Evolutionary conservation across 2,329 filamentous ascomycete species (phyloP), one percentile per base, ranked within the genome.

Genomic region (Alternaria conjuncta): DNA sequence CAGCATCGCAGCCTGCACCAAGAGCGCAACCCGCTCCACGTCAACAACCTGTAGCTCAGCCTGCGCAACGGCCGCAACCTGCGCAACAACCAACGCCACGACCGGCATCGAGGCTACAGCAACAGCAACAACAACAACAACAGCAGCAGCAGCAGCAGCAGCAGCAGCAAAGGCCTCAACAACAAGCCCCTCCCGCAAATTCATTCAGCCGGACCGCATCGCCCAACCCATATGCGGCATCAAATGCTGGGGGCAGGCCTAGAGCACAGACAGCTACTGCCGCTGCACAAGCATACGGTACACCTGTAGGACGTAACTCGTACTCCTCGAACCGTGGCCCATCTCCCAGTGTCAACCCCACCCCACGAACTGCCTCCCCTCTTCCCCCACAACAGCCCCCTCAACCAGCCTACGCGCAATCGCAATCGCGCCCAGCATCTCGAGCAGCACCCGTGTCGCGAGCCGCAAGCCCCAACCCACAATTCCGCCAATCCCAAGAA

Each of bases 181-280:
- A 54, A 49, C 58, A 57, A 46, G 51, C 63, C 36, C 36, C 68
- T 45, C 63, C 68, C 25, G 55, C 62, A 41, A 41, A 60, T n/a
- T 67, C 57, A 21, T 68, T 61, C 53, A 67, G 61, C 30, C 63
- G 70, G 20, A 65, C 73, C 57, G 68, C 68, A 28, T 91, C 89
- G 4, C 90, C 90, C 0, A 92, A 90, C 63, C 88, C 89, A 1
- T 91, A 91, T 72, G 83, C 78, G 43, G 74, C 70, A 51, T 77
- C 75, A 5, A 74, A 71, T 55, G 72, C 75, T 20, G 71, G 71
- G 28, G 63, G 71, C 6, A 70, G 78, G 23, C 77, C 77, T 41
- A 73, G 78, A 32, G 74, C 77, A n/a, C 75, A 79, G 56, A 84
- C 83, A 4, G 73, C 77, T 6, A 67, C 75, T 28, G 80, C 80